Percentiles rank a stretch among this genome's conserved stretches.
These are phyloP conservation scores for Mayamaea pseudoterrestris DNA, from an alignment of 108 stramenopile species.

Conservation along the genomic window DNA sequence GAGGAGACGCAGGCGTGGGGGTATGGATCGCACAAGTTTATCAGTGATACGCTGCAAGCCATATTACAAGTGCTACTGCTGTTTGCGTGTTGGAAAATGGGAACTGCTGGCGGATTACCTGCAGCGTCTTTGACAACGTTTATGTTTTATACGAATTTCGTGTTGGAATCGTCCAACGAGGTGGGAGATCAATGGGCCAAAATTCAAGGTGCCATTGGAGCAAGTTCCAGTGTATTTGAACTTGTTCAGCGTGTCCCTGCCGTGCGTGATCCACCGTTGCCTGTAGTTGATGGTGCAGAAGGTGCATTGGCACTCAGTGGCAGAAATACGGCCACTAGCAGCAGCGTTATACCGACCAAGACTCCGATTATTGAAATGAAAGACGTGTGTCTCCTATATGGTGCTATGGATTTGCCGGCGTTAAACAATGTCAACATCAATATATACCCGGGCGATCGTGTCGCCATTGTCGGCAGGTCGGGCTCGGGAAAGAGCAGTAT, in stretches of 20 bases:
- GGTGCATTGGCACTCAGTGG: slow-evolving; percentile 1
- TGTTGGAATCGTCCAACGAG: slow-evolving; percentile 71
- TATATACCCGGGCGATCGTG: slow-evolving; percentile 78
- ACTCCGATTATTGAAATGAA: slow-evolving; percentile 42
- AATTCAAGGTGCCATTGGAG: slow-evolving; percentile 71
- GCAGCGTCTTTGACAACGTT: slow-evolving; percentile 63
- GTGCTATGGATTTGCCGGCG: slow-evolving; percentile 61
- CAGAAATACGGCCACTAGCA: background rate
- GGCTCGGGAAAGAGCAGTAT: slow-evolving; percentile 91
- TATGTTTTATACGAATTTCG: slow-evolving; percentile 73
- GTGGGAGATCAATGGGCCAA: slow-evolving; percentile 84
- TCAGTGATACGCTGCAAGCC: slow-evolving; percentile 63
- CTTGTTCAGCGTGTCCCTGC: slow-evolving; percentile 53
- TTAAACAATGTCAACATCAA: slow-evolving; percentile 47
- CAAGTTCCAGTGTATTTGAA: slow-evolving; percentile 73
- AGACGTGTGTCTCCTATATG: slow-evolving; percentile 49
- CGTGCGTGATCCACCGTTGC: slow-evolving; percentile 42
- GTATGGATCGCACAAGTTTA: slow-evolving; percentile 69
- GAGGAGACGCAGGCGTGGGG: slow-evolving; percentile 84
- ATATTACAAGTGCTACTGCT: slow-evolving; percentile 42
- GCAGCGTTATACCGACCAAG: slow-evolving; percentile 3
- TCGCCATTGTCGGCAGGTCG: slow-evolving; percentile 87
- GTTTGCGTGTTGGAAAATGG: slow-evolving; percentile 55
- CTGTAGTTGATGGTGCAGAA: background rate
- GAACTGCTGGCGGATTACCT: slow-evolving; percentile 43